Conservation (phyloP, 768 basidiomycete species). For the Panaeolus papilionaceus region DNA sequence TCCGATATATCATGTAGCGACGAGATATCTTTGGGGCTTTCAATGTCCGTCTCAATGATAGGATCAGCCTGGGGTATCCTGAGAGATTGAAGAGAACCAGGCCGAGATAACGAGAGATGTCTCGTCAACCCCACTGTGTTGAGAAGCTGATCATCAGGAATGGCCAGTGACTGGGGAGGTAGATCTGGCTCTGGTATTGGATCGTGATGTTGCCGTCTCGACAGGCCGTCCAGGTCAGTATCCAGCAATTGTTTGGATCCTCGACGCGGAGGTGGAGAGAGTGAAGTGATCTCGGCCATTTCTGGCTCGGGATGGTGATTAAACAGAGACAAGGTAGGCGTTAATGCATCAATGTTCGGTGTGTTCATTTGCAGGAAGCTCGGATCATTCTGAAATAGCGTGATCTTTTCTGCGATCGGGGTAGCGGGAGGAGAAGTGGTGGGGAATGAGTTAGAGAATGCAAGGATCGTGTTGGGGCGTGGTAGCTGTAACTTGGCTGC, state of each 20-base stretch:
- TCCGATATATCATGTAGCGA: slow-evolving; percentile 25
- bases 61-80: slow-evolving; percentile 22
- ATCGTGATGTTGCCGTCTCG: slow-evolving; percentile 1
- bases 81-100: slow-evolving; percentile 57
- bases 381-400: slow-evolving; percentile 54
- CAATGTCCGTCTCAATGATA: slow-evolving; percentile 24
- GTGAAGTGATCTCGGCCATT: slow-evolving; percentile 40
- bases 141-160: slow-evolving; percentile 13
- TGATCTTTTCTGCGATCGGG: slow-evolving; percentile 75
- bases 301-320: slow-evolving; percentile 27
- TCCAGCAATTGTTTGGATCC: slow-evolving; percentile 56
- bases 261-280: slow-evolving; percentile 70
- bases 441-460: slow-evolving; percentile 26
- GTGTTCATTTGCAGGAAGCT: slow-evolving; percentile 66
- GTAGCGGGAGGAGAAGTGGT: slow-evolving; percentile 44
- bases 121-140: slow-evolving; percentile 17
- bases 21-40: slow-evolving; percentile 23
- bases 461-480: slow-evolving; percentile 31
- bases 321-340: slow-evolving; percentile 36
- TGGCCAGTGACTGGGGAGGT: slow-evolving; percentile 13
- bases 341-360: slow-evolving; percentile 47
- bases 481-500: slow-evolving; percentile 26
- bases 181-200: slow-evolving; percentile 13
- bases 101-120: slow-evolving; percentile 50
- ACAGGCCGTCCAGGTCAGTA: slow-evolving; percentile 32